Conservation (phyloP, 2,329 filamentous ascomycete genomes). For the Penicillium sclerotiorum region DNA sequence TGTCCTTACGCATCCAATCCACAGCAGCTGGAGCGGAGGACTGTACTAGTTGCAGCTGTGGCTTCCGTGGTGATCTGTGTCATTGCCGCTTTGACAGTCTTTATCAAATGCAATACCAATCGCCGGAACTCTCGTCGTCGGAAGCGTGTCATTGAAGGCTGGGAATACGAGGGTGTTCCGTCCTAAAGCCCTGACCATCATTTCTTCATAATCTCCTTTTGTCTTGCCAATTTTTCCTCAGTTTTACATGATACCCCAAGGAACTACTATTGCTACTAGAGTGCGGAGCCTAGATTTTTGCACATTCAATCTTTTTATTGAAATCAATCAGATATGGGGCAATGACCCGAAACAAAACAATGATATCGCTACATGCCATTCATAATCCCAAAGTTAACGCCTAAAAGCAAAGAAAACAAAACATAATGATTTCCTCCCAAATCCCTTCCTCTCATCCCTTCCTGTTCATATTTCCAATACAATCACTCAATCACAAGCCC, state of each 20-base stretch:
- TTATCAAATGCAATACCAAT: conserved; percentile 67
- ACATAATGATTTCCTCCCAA: conserved; percentile 10
- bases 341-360: conserved; percentile 7
- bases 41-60: conserved; percentile 63
- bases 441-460: no score
- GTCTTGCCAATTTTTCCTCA: neutral
- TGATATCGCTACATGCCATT: conserved; percentile 23
- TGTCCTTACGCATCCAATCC: conserved; percentile 60
- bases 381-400: conserved; percentile 20
- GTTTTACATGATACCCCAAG: conserved; percentile 11
- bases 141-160: conserved; percentile 56
- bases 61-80: conserved; percentile 65
- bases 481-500: conserved; percentile 38
- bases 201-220: neutral
- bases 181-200: conserved; percentile 29
- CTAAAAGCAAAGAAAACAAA: conserved; percentile 8
- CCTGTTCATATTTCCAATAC: neutral
- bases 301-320: neutral
- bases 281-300: no score
- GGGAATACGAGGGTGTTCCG: conserved; percentile 71
- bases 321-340: conserved; percentile 8
- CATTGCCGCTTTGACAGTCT: conserved; percentile 61
- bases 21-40: conserved; percentile 47
- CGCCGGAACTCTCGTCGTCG: conserved; percentile 55
- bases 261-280: no score